Percentiles rank a stretch among this genome's conserved stretches.
Conservation (phyloP, 805 yeast genomes). For the Candida morakotiae region DNA sequence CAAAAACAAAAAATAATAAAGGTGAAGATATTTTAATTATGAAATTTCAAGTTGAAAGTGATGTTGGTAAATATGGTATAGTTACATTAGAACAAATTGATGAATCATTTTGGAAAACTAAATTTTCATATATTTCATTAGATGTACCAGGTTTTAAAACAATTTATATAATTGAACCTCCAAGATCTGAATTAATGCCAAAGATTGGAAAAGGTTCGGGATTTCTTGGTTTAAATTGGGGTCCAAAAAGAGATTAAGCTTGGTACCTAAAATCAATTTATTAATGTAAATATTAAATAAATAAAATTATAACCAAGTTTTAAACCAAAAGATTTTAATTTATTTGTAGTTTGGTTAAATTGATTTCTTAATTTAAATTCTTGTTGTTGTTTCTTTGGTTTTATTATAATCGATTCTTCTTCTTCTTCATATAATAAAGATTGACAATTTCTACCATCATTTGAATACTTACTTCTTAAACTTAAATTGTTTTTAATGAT, state of each 20-base stretch:
- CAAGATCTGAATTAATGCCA: conserved; percentile 39
- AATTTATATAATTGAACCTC: conserved; percentile 66
- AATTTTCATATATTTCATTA: conserved; percentile 66
- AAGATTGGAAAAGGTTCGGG: conserved; percentile 42
- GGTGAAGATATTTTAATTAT: conserved; percentile 79
- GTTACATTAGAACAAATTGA: conserved; percentile 81
- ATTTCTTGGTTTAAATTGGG: conserved; percentile 84
- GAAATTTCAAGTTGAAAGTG: conserved; percentile 84
- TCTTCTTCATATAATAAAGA: background rate
- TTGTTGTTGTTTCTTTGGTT: background rate
- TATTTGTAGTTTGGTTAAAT: background rate
- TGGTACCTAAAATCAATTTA: background rate
- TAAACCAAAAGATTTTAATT: background rate
- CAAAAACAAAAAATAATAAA: conserved; percentile 61
- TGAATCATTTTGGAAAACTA: conserved; percentile 59
- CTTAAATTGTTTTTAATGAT: conserved; percentile 12
- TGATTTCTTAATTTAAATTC: background rate
- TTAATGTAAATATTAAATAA: conserved; percentile 2
- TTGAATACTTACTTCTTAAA: conserved; percentile 15
- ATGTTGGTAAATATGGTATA: conserved; percentile 54
- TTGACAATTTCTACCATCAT: conserved; percentile 25
- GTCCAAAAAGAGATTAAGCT: conserved; percentile 63
- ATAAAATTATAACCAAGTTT: background rate
- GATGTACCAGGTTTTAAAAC: conserved; percentile 72
- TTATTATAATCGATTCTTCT: background rate